Evolutionary conservation across 2,329 filamentous ascomycete species (phyloP).

Genomic region (Colletotrichum navitas): DNA sequence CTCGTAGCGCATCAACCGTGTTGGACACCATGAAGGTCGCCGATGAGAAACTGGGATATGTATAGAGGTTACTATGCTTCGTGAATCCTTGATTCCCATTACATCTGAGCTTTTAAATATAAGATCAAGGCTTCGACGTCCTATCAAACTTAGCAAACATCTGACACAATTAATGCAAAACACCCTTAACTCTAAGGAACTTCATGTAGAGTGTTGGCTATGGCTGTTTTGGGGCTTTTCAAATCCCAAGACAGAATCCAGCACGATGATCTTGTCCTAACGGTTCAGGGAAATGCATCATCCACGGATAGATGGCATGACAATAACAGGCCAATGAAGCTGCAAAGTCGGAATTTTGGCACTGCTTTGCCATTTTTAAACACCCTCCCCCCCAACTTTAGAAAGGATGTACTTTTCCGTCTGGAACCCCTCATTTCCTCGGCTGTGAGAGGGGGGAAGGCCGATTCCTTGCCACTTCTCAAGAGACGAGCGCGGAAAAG

Average conservation of each 20-base stretch:
- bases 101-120: neutral
- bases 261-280: neutral
- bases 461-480: conserved; percentile 8
- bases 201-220: neutral
- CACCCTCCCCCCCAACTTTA: too few relatives aligned
- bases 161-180: neutral
- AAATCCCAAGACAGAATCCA: neutral
- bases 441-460: neutral
- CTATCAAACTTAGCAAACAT: neutral
- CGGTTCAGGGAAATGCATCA: neutral
- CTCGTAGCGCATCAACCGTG: conserved; percentile 58
- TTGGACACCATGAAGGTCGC: conserved; percentile 46
- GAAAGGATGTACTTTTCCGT: conserved; percentile 28
- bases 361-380: neutral
- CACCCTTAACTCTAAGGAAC: neutral
- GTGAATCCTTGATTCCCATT: neutral
- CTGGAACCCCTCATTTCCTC: neutral
- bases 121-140: neutral
- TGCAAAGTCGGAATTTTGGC: conserved; percentile 34
- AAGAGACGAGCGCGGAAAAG: conserved; percentile 17
- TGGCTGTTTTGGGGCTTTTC: neutral
- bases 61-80: neutral
- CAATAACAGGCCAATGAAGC: neutral
- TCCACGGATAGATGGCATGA: neutral
- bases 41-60: conserved; percentile 26